phyloP scores from a whole-genome alignment of 2,329 filamentous ascomycete genomes.

The Ascomycota sp. region DNA sequence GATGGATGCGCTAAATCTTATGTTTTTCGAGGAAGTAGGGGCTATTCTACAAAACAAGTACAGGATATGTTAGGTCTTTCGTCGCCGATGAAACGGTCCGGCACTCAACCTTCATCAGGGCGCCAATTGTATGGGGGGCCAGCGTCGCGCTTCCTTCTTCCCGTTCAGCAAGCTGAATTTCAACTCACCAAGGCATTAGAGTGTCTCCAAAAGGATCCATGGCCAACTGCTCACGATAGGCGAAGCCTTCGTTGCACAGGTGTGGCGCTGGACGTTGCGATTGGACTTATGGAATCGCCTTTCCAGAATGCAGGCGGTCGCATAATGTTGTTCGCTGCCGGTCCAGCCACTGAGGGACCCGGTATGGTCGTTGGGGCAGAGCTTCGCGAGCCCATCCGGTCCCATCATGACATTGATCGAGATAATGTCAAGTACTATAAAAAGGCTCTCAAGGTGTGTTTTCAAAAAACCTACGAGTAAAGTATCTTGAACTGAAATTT shows the following conservation, averaged over 20 bases:
- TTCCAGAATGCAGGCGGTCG: constrained; percentile 90
- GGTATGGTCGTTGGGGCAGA: constrained; percentile 94
- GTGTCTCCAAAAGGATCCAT: constrained; percentile 88
- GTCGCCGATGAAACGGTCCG: constrained; percentile 52
- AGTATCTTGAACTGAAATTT: background rate
- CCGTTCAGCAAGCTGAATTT: constrained; percentile 89
- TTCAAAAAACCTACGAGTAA: too few relatives aligned
- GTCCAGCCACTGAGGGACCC: constrained; percentile 84
- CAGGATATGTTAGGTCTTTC: constrained; percentile 92
- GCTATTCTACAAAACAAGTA: constrained; percentile 96
- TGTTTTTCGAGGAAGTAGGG: constrained; percentile 93
- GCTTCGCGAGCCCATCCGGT: constrained; percentile 86
- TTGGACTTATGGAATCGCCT: constrained; percentile 78
- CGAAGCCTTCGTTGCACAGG: constrained; percentile 82
- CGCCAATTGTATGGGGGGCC: constrained; percentile 59
- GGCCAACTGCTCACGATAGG: constrained; percentile 88
- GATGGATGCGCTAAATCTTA: constrained; percentile 97
- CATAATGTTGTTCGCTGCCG: constrained; percentile 94
- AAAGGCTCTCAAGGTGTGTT: constrained; percentile 74
- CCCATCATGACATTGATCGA: constrained; percentile 94
- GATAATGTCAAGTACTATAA: constrained; percentile 99
- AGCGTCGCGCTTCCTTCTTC: constrained; percentile 75
- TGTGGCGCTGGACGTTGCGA: constrained; percentile 86
- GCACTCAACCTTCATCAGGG: constrained; percentile 53
- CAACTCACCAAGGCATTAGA: constrained; percentile 93